Base-by-base conservation (phyloP, 2,329 filamentous ascomycete genomes). In the Zopfia rhizophila region DNA sequence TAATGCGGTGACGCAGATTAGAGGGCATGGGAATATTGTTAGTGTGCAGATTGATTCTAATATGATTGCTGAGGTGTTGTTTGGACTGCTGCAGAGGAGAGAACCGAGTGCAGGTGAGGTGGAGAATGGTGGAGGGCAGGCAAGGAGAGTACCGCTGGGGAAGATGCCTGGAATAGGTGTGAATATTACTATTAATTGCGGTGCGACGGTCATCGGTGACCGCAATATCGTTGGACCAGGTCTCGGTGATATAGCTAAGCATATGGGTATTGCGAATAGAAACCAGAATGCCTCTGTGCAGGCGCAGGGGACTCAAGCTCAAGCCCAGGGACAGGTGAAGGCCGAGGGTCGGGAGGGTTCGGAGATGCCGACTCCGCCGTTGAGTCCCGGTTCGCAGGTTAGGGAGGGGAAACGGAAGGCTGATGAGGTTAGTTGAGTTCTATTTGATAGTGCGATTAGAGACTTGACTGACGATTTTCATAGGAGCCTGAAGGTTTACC, bases 181-280 rank as follows among this genome's bases (percentile, higher is more conserved):
- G 33, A 64, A 63, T 47, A 65, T 70, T 44, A 69, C 60, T 1
- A 49, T 70, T 12, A 66, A 68, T 40, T 70, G 67, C 40, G 66
- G 65, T 43, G 61, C 64, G 21, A 70, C 66, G 8, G 56, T 70
- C 2, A 56, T 68, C 14, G 67, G 67, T 1, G 66, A 70, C 38
- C 53, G 65, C 11, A 70, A 70, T 32, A 67, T 70, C 18, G 66
- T 70, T 2, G 65, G 67, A 3, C 66, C 65, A 4, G 63, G 60
- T 0, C 32, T 70, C 3, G 64, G 63, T 5, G 67, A 69, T 24
- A 61, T 69, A n/a, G 67, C 66, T 11, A 45, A 60, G 8, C 63
- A 69, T 30, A 65, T 70, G 57, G 63, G 66, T 31, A 38, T 64
- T 25, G 60, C 61, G 44, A 5, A 19, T n/a, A n/a, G n/a, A n/a